Percentiles rank a stretch among this genome's conserved stretches.
These are phyloP conservation scores for Pyrenophora tritici-repentis DNA, from an alignment of 2,329 filamentous ascomycete genomes.

Conservation along the genomic window DNA sequence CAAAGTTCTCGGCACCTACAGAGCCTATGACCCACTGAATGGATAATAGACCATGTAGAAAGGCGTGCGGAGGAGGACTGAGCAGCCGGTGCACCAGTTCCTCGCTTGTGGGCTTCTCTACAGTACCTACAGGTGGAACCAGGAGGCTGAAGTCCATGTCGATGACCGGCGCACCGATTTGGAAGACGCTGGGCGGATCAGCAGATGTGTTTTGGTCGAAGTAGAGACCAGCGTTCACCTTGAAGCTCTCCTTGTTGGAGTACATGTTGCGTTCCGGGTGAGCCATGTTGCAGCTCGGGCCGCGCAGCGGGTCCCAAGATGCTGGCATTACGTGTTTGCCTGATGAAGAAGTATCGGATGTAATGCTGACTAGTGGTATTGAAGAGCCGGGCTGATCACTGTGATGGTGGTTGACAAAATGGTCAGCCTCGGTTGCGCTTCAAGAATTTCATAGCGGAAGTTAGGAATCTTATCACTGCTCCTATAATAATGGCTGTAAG, in stretches of 20 bases:
- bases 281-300: neutral
- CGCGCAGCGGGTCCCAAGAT: neutral
- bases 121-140: neutral
- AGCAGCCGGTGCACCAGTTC: slow-evolving; percentile 14
- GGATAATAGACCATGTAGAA: slow-evolving; percentile 19
- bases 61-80: slow-evolving; percentile 24
- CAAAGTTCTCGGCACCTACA: slow-evolving; percentile 16
- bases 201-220: neutral
- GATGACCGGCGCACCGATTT: neutral
- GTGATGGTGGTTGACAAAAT: too few species aligned
- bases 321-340: neutral
- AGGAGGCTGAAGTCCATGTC: slow-evolving; percentile 6
- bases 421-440: too few species aligned
- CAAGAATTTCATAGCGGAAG: too few species aligned
- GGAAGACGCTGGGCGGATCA: neutral
- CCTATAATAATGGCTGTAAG: too few species aligned
- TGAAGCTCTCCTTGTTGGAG: slow-evolving; percentile 19
- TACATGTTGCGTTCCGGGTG: slow-evolving; percentile 12
- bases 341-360: too few species aligned
- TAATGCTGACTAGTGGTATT: too few species aligned
- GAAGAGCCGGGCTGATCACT: too few species aligned
- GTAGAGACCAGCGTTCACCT: slow-evolving; percentile 18
- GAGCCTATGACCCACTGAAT: slow-evolving; percentile 26
- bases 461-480: too few species aligned
- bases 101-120: neutral